Percentiles rank a stretch among this genome's conserved stretches.
These are phyloP conservation scores for Saccharomycopsis selenospora DNA, from an alignment of 805 yeast species.

Conservation along the genomic window DNA sequence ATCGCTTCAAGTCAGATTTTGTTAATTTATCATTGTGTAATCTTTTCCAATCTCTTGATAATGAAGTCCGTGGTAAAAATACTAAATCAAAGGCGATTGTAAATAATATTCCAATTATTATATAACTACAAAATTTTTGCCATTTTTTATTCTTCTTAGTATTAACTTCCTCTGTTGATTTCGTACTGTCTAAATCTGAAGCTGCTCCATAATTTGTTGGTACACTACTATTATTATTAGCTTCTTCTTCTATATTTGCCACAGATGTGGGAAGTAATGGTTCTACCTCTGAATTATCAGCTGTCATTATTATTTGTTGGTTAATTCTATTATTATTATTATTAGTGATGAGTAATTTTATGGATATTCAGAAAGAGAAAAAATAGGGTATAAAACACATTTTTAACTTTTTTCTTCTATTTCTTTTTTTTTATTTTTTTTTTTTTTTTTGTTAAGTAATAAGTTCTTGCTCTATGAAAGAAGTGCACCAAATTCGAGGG, in stretches of 20 bases:
- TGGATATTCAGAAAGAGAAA: no score
- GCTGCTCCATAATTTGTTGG: no score
- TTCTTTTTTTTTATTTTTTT: no score
- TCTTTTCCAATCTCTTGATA: slow-evolving; percentile 72
- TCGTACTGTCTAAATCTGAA: no score
- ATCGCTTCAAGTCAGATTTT: slow-evolving; percentile 60
- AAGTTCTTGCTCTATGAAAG: no score
- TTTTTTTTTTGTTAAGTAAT: no score
- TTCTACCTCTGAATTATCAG: background rate
- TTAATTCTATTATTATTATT: background rate
- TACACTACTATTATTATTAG: no score
- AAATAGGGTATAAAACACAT: no score
- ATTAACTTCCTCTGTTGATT: no score
- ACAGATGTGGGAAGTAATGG: background rate
- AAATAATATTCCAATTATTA: slow-evolving; percentile 43
- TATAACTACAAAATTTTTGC: slow-evolving; percentile 37
- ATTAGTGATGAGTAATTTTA: no score
- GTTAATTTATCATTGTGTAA: slow-evolving; percentile 62
- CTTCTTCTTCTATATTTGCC: background rate
- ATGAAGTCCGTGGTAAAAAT: slow-evolving; percentile 78
- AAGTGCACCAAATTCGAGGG: no score
- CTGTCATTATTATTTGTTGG: background rate
- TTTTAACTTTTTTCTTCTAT: no score
- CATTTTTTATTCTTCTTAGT: background rate
- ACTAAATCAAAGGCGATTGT: slow-evolving; percentile 53